Percentiles rank a stretch among this genome's conserved stretches.
These are phyloP conservation scores for Tylopilus rubrobrunneus DNA, from an alignment of 768 basidiomycete species.

Conservation along the genomic window DNA sequence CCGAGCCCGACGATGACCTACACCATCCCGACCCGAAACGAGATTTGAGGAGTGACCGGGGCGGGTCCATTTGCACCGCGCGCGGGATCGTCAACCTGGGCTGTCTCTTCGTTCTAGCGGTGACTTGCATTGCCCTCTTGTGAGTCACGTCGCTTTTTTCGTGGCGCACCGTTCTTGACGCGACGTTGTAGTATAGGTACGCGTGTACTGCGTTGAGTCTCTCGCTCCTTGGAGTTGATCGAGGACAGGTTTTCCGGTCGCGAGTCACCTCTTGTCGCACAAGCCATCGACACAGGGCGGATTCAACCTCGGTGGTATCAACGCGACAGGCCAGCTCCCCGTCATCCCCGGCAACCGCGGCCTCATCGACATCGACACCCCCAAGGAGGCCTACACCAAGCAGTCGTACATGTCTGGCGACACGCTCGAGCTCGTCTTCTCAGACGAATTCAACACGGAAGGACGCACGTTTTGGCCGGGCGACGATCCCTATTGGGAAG, in stretches of 20 bases:
- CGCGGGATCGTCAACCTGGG: constrained; percentile 67
- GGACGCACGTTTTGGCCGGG: no score
- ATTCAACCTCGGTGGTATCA: constrained; percentile 75
- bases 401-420: constrained; percentile 35
- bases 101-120: constrained; percentile 54
- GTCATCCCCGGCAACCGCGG: constrained; percentile 39
- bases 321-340: constrained; percentile 63
- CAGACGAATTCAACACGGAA: no score
- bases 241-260: constrained; percentile 45
- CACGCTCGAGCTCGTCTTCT: constrained; percentile 35
- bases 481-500: constrained; percentile 6
- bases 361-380: constrained; percentile 56
- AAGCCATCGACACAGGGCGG: constrained; percentile 44
- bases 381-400: constrained; percentile 41
- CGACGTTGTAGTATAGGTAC: constrained; percentile 15
- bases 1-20: constrained; percentile 61
- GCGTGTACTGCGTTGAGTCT: neutral
- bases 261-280: constrained; percentile 42
- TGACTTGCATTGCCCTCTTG: constrained; percentile 51
- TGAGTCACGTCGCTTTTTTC: constrained; percentile 32
- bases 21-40: constrained; percentile 60
- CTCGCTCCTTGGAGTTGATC: neutral
- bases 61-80: constrained; percentile 55
- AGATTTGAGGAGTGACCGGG: constrained; percentile 50
- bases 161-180: neutral